These are phyloP conservation scores for Gorgonomyces haynaldii DNA, from an alignment of 192 early-diverging fungal species.

Conservation along the genomic window DNA sequence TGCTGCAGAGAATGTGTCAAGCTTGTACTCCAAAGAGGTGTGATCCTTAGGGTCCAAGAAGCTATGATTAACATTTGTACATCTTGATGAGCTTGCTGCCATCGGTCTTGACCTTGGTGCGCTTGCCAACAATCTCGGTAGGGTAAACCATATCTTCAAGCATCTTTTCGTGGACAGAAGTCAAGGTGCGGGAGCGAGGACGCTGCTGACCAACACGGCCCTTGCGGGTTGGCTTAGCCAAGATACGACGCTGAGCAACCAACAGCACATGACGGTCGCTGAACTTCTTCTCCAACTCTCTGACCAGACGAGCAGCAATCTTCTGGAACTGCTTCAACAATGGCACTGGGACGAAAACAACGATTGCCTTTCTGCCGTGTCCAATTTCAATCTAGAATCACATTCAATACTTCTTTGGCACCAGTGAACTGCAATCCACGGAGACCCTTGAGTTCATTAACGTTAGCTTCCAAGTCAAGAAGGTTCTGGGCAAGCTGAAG, in stretches of 20 bases:
- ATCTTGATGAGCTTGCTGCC: conserved; percentile 92
- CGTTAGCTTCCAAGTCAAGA: conserved; percentile 89
- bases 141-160: conserved; percentile 97
- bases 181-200: conserved; percentile 92
- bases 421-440: conserved; percentile 84
- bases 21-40: conserved; percentile 96
- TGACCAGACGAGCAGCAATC: conserved; percentile 87
- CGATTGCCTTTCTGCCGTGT: conserved; percentile 90
- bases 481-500: conserved; percentile 91
- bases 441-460: conserved; percentile 91
- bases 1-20: conserved; percentile 91
- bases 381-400: conserved; percentile 68
- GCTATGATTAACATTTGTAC: no score
- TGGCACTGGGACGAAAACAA: conserved; percentile 96
- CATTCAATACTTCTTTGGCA: conserved; percentile 79
- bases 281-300: conserved; percentile 99
- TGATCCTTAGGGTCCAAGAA: conserved; percentile 97
- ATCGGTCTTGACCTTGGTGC: conserved; percentile 92
- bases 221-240: conserved; percentile 82
- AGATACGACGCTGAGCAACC: conserved; percentile 87
- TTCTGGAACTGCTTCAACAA: conserved; percentile 90
- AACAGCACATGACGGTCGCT: conserved; percentile 97
- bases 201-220: conserved; percentile 84
- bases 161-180: conserved; percentile 90
- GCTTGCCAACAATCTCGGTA: conserved; percentile 98